phyloP scores from a whole-genome alignment of 176 grass and related monocot genomes.

The Areca catechu region DNA sequence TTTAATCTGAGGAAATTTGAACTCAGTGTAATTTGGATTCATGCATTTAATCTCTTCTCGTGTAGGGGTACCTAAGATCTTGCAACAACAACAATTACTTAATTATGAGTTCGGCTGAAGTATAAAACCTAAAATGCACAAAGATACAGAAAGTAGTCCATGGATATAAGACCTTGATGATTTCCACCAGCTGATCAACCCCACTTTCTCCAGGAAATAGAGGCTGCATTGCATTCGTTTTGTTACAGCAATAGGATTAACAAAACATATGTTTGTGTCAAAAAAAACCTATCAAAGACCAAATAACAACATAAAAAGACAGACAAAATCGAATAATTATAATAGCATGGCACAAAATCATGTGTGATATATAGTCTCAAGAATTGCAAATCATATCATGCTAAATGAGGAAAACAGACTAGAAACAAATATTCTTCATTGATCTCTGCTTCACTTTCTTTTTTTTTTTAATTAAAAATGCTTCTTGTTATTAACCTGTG shows the following conservation, averaged over 20 bases:
- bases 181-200: slow-evolving; percentile 93
- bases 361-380: no score
- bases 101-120: background rate
- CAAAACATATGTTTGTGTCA: slow-evolving; percentile 4
- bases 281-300: slow-evolving; percentile 5
- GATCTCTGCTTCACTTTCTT: no score
- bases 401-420: no score
- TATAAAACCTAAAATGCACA: background rate
- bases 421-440: no score
- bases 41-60: slow-evolving; percentile 98
- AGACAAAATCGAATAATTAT: no score
- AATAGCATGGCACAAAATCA: no score
- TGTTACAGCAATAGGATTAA: background rate
- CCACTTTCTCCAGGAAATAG: slow-evolving; percentile 91
- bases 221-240: slow-evolving; percentile 36
- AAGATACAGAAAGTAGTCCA: no score
- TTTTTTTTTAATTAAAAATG: no score
- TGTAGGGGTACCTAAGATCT: slow-evolving; percentile 95
- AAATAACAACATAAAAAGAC: no score
- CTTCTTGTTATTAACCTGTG: no score
- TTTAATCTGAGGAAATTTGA: slow-evolving; percentile 94
- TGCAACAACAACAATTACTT: slow-evolving; percentile 6
- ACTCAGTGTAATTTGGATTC: slow-evolving; percentile 88
- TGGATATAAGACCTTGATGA: slow-evolving; percentile 67
- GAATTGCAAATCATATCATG: no score